Evolutionary conservation across 495 filamentous ascomycete genomes (phyloP).

Genomic region (Filosporella fistucella): DNA sequence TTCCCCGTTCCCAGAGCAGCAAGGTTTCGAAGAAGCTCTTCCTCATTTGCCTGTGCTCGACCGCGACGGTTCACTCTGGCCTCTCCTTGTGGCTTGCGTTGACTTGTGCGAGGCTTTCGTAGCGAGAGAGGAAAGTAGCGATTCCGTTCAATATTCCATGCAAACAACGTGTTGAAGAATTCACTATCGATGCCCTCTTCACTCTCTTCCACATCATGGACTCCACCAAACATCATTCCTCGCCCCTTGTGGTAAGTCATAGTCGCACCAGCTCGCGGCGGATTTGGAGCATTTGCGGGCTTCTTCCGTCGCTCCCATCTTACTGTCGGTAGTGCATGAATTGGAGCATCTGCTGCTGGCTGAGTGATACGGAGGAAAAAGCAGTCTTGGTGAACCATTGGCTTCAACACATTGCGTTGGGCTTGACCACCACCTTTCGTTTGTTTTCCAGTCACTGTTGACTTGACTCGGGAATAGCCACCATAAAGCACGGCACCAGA

Average conservation of each 20-base stretch:
- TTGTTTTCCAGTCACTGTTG: constrained; percentile 50
- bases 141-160: constrained; percentile 92
- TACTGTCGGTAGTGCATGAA: constrained; percentile 59
- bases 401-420: constrained; percentile 66
- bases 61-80: constrained; percentile 59
- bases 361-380: constrained; percentile 85
- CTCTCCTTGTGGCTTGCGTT: constrained; percentile 51
- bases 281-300: constrained; percentile 83
- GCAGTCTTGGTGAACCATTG: constrained; percentile 87
- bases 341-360: constrained; percentile 56
- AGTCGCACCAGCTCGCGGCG: constrained; percentile 77
- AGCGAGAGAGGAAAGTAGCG: constrained; percentile 84
- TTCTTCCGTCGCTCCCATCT: constrained; percentile 92
- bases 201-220: constrained; percentile 87
- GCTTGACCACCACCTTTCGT: constrained; percentile 56
- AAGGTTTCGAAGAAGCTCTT: constrained; percentile 81
- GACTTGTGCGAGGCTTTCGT: constrained; percentile 59
- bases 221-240: constrained; percentile 90
- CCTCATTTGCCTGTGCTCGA: constrained; percentile 78
- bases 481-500: constrained; percentile 84
- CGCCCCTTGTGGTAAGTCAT: constrained; percentile 91
- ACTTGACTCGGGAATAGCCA: constrained; percentile 88
- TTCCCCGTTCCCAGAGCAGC: constrained; percentile 72
- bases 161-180: constrained; percentile 85
- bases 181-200: constrained; percentile 96